These are phyloP conservation scores for Cercophora samala DNA, from an alignment of 495 filamentous ascomycete genomes.

Conservation along the genomic window DNA sequence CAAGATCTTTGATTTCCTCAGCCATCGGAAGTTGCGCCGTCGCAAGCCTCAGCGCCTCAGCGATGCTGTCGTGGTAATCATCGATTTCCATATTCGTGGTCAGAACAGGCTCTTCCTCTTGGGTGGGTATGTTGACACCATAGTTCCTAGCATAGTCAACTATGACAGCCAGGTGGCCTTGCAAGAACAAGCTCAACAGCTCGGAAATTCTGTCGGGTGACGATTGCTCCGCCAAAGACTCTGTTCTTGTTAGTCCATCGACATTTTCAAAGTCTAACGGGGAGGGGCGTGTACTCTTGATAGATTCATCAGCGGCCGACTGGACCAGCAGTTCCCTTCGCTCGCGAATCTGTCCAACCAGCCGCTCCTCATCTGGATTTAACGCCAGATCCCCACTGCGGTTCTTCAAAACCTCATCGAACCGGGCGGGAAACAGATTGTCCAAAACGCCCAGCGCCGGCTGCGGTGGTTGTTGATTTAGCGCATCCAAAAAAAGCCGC, in stretches of 20 bases:
- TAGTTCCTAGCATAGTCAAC: constrained; percentile 48
- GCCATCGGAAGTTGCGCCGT: constrained; percentile 20
- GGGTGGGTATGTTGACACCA: constrained; percentile 36
- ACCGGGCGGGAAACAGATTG: constrained; percentile 66
- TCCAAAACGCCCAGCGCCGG: constrained; percentile 64
- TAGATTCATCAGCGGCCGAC: constrained; percentile 53
- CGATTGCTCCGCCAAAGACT: constrained; percentile 67
- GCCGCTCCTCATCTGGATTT: constrained; percentile 69
- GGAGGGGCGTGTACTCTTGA: constrained; percentile 39
- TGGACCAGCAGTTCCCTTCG: constrained; percentile 65
- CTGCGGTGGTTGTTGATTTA: constrained; percentile 53
- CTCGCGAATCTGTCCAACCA: constrained; percentile 60
- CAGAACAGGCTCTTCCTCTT: constrained; percentile 30
- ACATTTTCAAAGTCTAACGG: background rate
- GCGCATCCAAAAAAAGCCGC: constrained; percentile 73
- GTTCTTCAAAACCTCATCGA: constrained; percentile 61
- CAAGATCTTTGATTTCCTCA: constrained; percentile 12
- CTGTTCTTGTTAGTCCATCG: constrained; percentile 36
- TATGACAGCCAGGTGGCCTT: constrained; percentile 67
- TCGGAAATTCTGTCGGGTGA: constrained; percentile 76
- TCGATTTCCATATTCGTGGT: constrained; percentile 8
- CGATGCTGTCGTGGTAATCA: constrained; percentile 36
- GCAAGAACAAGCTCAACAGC: constrained; percentile 69
- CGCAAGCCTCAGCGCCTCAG: constrained; percentile 27
- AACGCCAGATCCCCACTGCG: constrained; percentile 64